Evolutionary conservation across 495 filamentous ascomycete genomes (phyloP).

Genomic region (Cladorrhinum samala): DNA sequence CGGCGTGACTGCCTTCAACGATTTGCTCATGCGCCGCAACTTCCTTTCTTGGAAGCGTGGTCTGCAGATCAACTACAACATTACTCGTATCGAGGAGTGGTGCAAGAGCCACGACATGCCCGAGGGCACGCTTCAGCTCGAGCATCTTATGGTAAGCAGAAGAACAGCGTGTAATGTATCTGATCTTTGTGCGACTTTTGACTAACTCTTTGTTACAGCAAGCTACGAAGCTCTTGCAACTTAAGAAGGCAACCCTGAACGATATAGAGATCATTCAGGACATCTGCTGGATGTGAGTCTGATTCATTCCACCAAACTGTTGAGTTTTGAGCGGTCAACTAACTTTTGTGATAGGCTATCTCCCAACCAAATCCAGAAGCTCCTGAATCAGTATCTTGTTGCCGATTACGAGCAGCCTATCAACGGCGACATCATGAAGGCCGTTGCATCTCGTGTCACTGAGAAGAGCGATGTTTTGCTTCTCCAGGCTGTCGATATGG

Average conservation of each 20-base stretch:
- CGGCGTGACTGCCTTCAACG: constrained; percentile 98
- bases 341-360: constrained; percentile 60
- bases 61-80: constrained; percentile 99
- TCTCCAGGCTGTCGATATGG: constrained; percentile 93
- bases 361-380: constrained; percentile 97
- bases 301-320: not conserved
- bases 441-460: constrained; percentile 91
- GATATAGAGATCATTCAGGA: constrained; percentile 99
- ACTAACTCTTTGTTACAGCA: constrained; percentile 54
- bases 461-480: constrained; percentile 97
- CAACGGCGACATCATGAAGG: constrained; percentile 99
- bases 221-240: constrained; percentile 96
- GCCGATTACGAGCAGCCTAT: constrained; percentile 99
- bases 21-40: constrained; percentile 93
- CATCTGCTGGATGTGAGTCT: constrained; percentile 96
- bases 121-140: constrained; percentile 92
- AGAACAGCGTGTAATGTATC: no score
- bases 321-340: constrained; percentile 2
- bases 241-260: constrained; percentile 98
- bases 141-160: constrained; percentile 84
- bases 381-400: constrained; percentile 96
- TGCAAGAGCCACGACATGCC: constrained; percentile 99
- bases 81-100: constrained; percentile 99
- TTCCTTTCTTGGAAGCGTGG: constrained; percentile 99
- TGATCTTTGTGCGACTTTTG: not conserved